A percentile compares a stretch with the other conserved stretches of the same genome.
Conservation (phyloP, 169 alveolate species). For the Plasmodium inui region DNA sequence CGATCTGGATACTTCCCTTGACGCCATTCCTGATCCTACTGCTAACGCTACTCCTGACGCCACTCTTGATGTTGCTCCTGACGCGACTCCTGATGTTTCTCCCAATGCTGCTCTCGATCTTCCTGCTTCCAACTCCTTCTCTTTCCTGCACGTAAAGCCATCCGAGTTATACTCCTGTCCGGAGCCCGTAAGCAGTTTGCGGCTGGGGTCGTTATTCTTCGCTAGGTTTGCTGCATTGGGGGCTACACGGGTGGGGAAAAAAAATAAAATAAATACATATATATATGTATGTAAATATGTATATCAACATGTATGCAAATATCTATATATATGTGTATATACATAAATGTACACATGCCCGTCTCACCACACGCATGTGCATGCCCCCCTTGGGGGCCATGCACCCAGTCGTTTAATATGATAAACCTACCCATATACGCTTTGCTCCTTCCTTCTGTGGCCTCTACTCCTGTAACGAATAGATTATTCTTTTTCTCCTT, state of each 20-base stretch:
- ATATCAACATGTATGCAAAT: background rate
- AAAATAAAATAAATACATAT: background rate
- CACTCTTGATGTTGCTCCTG: no score
- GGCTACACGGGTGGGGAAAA: background rate
- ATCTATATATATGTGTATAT: background rate
- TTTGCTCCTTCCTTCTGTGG: background rate
- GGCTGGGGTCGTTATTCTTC: background rate
- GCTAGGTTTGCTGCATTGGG: background rate
- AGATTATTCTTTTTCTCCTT: background rate
- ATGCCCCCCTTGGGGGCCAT: no score
- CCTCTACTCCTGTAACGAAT: background rate
- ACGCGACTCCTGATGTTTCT: background rate
- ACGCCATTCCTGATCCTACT: background rate
- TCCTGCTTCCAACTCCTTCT: background rate
- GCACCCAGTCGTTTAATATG: background rate
- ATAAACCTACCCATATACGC: background rate
- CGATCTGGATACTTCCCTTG: conserved; percentile 13
- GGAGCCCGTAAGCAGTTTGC: background rate
- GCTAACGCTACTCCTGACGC: background rate
- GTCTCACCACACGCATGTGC: background rate
- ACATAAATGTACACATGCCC: background rate
- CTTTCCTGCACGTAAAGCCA: background rate
- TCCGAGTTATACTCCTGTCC: background rate
- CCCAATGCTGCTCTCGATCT: background rate
- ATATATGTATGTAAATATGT: background rate